Evolutionary conservation across 768 basidiomycete species (phyloP).

Genomic region (Tubosaeta sp.): DNA sequence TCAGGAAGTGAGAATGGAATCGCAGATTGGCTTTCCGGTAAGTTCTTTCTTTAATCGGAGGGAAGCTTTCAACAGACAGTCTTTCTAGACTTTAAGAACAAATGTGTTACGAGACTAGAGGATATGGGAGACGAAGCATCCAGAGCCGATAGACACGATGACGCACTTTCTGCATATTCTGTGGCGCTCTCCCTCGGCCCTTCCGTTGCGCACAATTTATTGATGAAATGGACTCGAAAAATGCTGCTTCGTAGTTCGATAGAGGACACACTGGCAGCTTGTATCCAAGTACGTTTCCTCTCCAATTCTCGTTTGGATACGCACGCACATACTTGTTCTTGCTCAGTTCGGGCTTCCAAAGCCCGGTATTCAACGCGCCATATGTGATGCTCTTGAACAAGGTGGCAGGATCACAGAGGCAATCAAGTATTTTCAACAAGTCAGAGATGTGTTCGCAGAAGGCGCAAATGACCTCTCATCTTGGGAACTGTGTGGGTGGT

Average conservation of each 20-base stretch:
- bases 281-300: background rate
- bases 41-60: background rate
- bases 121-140: background rate
- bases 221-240: background rate
- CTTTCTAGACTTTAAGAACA: background rate
- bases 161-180: background rate
- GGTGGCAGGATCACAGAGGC: background rate
- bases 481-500: constrained; percentile 5
- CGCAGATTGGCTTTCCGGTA: constrained; percentile 1
- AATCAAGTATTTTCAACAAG: constrained; percentile 1
- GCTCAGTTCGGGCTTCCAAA: constrained; percentile 2
- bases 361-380: background rate
- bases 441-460: background rate
- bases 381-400: background rate
- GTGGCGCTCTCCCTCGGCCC: background rate
- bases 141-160: background rate
- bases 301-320: no score
- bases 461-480: background rate
- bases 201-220: background rate
- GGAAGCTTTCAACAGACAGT: background rate
- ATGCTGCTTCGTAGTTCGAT: background rate
- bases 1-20: background rate
- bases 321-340: background rate
- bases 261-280: background rate
- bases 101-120: background rate